Percentiles rank a stretch among this genome's conserved stretches.
Evolutionary conservation across 2,329 filamentous ascomycete species (phyloP).

Genomic region (Neopestalotiopsis sp.): DNA sequence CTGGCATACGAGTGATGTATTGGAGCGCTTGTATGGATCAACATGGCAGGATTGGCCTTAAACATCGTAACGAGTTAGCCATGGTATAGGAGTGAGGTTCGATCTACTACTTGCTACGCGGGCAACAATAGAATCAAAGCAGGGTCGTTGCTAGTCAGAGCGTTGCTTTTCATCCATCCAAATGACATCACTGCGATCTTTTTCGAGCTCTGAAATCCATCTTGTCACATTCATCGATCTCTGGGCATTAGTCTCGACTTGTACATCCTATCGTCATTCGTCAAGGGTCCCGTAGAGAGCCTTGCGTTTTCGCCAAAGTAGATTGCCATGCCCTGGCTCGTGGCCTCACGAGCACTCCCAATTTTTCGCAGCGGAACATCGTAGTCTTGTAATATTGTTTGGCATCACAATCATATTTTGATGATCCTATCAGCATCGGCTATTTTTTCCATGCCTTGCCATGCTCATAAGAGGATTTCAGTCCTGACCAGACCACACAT

Average conservation of each 20-base stretch:
- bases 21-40: no score
- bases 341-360: not conserved
- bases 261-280: slow-evolving; percentile 3
- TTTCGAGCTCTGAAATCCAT: not conserved
- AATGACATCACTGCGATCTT: not conserved
- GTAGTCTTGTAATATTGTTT: slow-evolving; percentile 8
- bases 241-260: not conserved
- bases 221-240: not conserved
- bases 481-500: slow-evolving; percentile 17
- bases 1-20: no score
- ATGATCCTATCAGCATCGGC: slow-evolving; percentile 18
- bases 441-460: slow-evolving; percentile 18
- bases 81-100: no score
- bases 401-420: slow-evolving; percentile 19
- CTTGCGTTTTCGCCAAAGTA: not conserved
- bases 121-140: not conserved
- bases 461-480: slow-evolving; percentile 18
- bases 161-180: not conserved
- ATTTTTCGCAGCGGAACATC: not conserved
- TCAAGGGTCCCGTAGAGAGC: not conserved
- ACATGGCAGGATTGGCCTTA: no score
- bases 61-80: no score
- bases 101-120: no score
- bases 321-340: not conserved
- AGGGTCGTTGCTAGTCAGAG: not conserved